A percentile compares a stretch with the other conserved stretches of the same genome.
These are phyloP conservation scores for Cutaneotrichosporon sp. DNA, from an alignment of 1,284 basidiomycete genomes.

Conservation along the genomic window DNA sequence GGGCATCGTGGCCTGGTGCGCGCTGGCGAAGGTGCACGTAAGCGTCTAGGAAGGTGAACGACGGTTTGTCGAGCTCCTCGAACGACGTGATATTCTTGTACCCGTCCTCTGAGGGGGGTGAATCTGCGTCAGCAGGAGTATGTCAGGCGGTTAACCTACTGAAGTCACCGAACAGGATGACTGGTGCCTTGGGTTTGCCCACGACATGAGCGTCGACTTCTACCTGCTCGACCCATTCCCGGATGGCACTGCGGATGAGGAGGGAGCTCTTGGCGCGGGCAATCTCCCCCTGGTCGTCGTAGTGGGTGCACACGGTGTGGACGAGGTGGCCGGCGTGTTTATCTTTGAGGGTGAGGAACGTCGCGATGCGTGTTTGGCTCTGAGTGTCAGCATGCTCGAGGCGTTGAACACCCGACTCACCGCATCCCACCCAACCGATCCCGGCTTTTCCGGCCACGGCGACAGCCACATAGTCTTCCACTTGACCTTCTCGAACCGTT, in stretches of 20 bases:
- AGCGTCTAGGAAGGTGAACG: constrained; percentile 36
- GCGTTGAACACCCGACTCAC: constrained; percentile 24
- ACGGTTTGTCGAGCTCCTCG: constrained; percentile 21
- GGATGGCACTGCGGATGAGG: constrained; percentile 34
- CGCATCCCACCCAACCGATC: constrained; percentile 46
- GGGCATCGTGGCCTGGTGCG: constrained; percentile 2
- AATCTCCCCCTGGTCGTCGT: constrained; percentile 38
- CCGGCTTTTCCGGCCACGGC: constrained; percentile 32
- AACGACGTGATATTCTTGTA: constrained; percentile 42
- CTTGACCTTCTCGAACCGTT: constrained; percentile 10
- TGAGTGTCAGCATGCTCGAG: constrained; percentile 6
- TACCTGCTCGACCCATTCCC: constrained; percentile 27
- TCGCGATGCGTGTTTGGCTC: constrained; percentile 43
- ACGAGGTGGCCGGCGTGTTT: constrained; percentile 17
- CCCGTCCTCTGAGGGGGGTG: constrained; percentile 39
- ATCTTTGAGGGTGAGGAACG: constrained; percentile 33
- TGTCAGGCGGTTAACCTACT: constrained; percentile 26
- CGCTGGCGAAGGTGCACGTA: constrained; percentile 25
- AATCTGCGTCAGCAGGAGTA: constrained; percentile 34
- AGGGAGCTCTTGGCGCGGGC: constrained; percentile 38
- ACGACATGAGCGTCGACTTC: constrained; percentile 8
- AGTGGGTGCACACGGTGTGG: constrained; percentile 47
- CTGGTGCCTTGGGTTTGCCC: constrained; percentile 13
- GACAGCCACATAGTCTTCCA: constrained; percentile 45
- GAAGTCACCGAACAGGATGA: constrained; percentile 44